Evolutionary conservation across 1,139 yeast species (phyloP), one percentile per base, ranked within the genome.

Genomic region (Blastobotrys persicus): DNA sequence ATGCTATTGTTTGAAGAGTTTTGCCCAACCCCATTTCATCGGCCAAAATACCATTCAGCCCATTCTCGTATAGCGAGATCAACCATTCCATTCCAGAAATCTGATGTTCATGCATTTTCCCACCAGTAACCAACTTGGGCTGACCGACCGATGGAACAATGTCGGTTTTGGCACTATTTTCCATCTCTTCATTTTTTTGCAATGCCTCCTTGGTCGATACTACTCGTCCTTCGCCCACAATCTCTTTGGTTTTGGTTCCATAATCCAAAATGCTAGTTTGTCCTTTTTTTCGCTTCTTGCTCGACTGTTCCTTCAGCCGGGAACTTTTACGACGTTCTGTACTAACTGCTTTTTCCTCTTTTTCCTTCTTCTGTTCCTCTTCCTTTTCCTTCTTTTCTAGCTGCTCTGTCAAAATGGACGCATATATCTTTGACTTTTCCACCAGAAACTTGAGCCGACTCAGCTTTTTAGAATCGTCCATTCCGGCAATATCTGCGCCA

Each of bases 1-100:
- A 75, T 0, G 95, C 77, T 50, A 92, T 87, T 42, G 94, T 85
- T 65, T 91, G 96, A 11, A 91, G 68, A 0, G 98, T 92, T 63
- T 91, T 91, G n/a, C 98, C 98, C 38, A 89, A 72, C 0, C 98
- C 98, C 98, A 91, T 92, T 66, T 91, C 98, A 67, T 92, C 98
- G 0, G 98, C 98, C 28, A 92, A 71, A 32, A 92, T 89, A 2
- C 98, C 98, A 67, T 92, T 92, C 31, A 92, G 73, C 0, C 98
- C 98, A 66, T 92, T 92, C 64, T 91, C 95, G 64, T 85, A 92
- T 28, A 92, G 71, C 0, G 96, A 85, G 11, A 83, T 78, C 45
- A 92, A 70, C 98, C 98, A 92, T 58, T 88, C 91, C 50, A 91
- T 76, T 0, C 98, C 98, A 49, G 86, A 92, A 23, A 88, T 65